Evolutionary conservation across 345 rosid species (phyloP), one percentile per base, ranked within the genome.

Genomic region (Populus simonii): DNA sequence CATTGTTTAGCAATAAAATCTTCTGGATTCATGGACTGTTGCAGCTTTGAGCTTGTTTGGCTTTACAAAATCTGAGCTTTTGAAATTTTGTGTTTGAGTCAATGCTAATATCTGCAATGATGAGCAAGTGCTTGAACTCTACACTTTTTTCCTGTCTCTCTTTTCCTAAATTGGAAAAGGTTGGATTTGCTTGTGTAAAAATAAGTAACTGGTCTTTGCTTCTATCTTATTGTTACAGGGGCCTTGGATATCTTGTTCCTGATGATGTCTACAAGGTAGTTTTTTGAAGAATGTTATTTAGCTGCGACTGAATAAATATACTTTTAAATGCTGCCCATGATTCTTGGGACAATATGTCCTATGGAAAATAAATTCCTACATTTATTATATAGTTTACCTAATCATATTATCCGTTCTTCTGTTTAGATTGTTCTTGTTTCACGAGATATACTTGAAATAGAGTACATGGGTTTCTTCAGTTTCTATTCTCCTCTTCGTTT

Each of bases 191-290:
- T 9, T 45, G 70, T 15, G 7, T 47, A 35, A 9, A 41, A 45
- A 15, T 49, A 17, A 31, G 8, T 35, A 25, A 27, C 62, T 45
- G 2, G 53, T 62, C 69, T 25, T 31, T 59, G 11, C 65, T 23
- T 23, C 27, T 59, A 25, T 59, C 79, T 51, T 71, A 22, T 74
- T 75, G 71, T 80, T 72, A 29, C 87, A 91, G 95, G 89, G 85
- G 84, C 67, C 88, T 86, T 33, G 93, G 92, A 69, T 86, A 81
- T 81, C 90, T 89, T 81, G 82, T 67, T 68, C 84, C 85, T 20
- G 90, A 88, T 78, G 93, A 89, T 74, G 92, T 81, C 2, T 76
- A 84, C 13, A 80, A 88, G 95, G 95, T 91, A 79, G 45, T 39
- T 70, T 78, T 65, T 57, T 25, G 35, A 31, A 65, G 31, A 33